These are phyloP conservation scores for Plectosphaerella sp. DNA, from an alignment of 2,329 filamentous ascomycete species.

Conservation along the genomic window DNA sequence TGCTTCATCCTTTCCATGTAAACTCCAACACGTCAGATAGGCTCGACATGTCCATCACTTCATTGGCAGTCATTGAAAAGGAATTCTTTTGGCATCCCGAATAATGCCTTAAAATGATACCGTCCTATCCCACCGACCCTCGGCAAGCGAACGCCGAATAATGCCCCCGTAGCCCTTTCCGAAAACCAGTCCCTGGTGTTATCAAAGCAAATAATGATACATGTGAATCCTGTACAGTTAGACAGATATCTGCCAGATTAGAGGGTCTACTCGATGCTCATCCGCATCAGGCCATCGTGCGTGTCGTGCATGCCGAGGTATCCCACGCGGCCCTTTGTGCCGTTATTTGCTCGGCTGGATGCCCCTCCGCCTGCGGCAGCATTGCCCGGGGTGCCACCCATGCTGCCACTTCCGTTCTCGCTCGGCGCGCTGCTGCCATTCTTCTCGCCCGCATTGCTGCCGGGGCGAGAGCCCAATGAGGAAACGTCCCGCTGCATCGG, in stretches of 20 bases:
- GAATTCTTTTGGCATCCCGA: too few species aligned
- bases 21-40: too few species aligned
- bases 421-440: conserved; percentile 49
- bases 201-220: not conserved
- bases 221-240: conserved; percentile 5
- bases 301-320: conserved; percentile 94
- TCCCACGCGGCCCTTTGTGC: conserved; percentile 59
- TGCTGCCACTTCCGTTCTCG: conserved; percentile 37
- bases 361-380: conserved; percentile 21
- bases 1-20: too few species aligned
- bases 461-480: conserved; percentile 68
- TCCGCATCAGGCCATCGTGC: conserved; percentile 92
- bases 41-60: too few species aligned
- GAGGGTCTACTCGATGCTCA: conserved; percentile 76
- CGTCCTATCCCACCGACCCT: too few species aligned
- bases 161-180: too few species aligned
- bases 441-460: conserved; percentile 52
- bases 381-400: conserved; percentile 18
- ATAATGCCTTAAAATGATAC: not conserved
- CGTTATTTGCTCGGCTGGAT: conserved; percentile 41
- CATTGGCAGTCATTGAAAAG: too few species aligned
- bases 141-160: too few species aligned
- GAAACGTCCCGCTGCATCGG: conserved; percentile 68
- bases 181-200: not conserved
- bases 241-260: not conserved